Percentiles rank a stretch among this genome's conserved stretches.
These are phyloP conservation scores for Bipolaris oryzae DNA, from an alignment of 2,329 filamentous ascomycete genomes.

Conservation along the genomic window DNA sequence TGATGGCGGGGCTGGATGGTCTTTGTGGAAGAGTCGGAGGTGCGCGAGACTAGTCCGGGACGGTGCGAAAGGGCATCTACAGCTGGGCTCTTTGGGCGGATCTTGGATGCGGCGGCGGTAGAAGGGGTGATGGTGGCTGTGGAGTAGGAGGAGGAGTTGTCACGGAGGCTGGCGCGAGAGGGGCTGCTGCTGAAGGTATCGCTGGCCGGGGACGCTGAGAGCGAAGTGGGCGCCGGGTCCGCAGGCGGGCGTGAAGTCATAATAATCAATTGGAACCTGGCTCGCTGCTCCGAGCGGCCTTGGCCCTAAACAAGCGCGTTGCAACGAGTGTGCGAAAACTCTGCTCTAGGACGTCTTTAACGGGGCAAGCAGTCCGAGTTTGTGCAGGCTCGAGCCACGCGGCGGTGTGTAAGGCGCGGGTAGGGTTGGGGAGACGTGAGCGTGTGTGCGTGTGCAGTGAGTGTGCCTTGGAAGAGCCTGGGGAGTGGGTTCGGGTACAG, in stretches of 20 bases:
- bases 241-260: constrained; percentile 43
- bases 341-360: constrained; percentile 38
- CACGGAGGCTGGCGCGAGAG: constrained; percentile 19
- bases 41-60: constrained; percentile 42
- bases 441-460: no score
- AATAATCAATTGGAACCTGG: constrained; percentile 39
- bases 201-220: constrained; percentile 20
- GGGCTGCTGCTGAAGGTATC: constrained; percentile 22
- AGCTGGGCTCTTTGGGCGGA: constrained; percentile 28
- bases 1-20: constrained; percentile 39
- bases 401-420: constrained; percentile 35
- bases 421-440: constrained; percentile 13
- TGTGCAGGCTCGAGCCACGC: constrained; percentile 28
- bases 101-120: constrained; percentile 9
- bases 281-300: constrained; percentile 38
- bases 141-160: constrained; percentile 4
- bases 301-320: constrained; percentile 40
- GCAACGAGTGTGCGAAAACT: constrained; percentile 42
- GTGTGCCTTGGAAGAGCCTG: constrained; percentile 23
- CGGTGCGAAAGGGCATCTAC: constrained; percentile 39
- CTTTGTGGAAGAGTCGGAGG: constrained; percentile 37
- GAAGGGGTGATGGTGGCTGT: background rate
- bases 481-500: constrained; percentile 17
- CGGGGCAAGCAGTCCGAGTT: constrained; percentile 42
- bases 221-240: constrained; percentile 27